Percentiles rank a stretch among this genome's conserved stretches.
Conservation (phyloP, 1,284 basidiomycete species). For the Ganoderma lucidum region DNA sequence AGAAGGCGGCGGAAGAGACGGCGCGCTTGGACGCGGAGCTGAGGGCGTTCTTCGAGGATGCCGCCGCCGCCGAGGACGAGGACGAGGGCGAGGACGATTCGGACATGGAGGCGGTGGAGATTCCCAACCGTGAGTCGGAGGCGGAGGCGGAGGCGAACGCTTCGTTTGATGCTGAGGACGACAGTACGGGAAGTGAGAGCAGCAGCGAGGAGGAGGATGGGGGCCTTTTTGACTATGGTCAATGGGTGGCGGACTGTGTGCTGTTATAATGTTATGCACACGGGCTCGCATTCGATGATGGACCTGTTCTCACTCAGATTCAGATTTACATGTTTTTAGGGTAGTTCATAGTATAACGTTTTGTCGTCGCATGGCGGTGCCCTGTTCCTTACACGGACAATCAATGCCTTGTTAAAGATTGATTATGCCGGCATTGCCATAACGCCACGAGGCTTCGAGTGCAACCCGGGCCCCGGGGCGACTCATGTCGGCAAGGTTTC, state of each 20-base stretch:
- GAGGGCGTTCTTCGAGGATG: neutral
- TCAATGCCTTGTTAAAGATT: neutral
- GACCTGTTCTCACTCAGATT: neutral
- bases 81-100: neutral
- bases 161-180: neutral
- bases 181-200: neutral
- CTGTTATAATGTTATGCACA: neutral
- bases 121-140: neutral
- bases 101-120: neutral
- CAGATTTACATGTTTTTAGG: neutral
- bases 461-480: neutral
- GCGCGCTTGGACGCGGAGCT: neutral
- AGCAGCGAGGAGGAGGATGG: neutral
- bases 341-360: neutral
- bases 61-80: neutral
- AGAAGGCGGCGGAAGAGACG: neutral
- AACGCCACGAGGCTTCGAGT: neutral
- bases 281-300: neutral
- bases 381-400: neutral
- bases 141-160: neutral
- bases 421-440: neutral
- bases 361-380: too few species aligned
- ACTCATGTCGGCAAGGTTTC: neutral
- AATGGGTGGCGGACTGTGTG: neutral
- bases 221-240: neutral